Base-by-base conservation (phyloP, 2,329 filamentous ascomycete species). In the Clarireedia paspali region DNA sequence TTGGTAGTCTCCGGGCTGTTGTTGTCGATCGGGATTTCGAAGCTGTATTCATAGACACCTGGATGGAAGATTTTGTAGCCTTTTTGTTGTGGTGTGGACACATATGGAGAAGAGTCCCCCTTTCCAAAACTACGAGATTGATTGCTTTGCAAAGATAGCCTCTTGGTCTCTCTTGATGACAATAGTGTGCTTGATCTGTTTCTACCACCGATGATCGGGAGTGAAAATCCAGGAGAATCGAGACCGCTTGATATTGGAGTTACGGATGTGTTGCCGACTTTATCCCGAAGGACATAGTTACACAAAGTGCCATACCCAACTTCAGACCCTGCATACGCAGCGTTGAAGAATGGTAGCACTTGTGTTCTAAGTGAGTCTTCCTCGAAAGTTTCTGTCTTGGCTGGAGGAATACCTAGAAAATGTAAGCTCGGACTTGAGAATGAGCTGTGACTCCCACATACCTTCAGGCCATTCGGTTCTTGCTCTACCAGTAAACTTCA, bases 381-480 rank as follows among this genome's bases (percentile, higher is more conserved):
- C 68, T 97, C 91, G 65, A 83, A 87, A 53, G 89, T 84, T 42
- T 95, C 88, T 1, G 86, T 80, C 70, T 95, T 96, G 56, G 86
- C 80, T 0, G 91, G 91, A 3, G 94, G 92, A 30, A 97, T 94
- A 50, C 91, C 83, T 84, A 59, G 34, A 55, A 6, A 6, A 47
- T 49, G 38, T 53, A 23, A 47, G 36, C 49, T 49, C 12, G 17
- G 23, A 40, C 47, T 45, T 30, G 15, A 20, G 12, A 48, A 23
- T n/a, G 38, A 15, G 24, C 48, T 36, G 38, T n/a, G 6, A 36
- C 47, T 54, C 23, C 36, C n/a, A 78, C 80, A 88, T 74, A 81
- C 83, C 90, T 74, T 97, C 94, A 15, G 94, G 92, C 94, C 94
- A 99, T 68, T 96, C 91, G 1, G 94, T 97, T 61, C 87, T 82